Conservation (phyloP, 345 rosid species). For the Eucalyptus pauciflora region DNA sequence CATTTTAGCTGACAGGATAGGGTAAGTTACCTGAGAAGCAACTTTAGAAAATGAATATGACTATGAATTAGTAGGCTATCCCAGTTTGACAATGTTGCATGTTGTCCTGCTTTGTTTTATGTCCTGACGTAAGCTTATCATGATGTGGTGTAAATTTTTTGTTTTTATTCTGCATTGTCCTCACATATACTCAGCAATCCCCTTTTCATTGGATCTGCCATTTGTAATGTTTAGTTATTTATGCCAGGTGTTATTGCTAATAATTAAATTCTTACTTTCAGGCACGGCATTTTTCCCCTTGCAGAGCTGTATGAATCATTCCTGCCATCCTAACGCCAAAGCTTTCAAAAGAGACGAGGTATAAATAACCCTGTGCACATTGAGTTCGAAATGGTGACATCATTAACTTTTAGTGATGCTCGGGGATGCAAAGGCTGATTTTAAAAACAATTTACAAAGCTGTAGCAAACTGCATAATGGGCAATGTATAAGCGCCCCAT, state of each 20-base stretch:
- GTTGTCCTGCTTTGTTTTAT: not conserved
- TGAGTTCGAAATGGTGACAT: not conserved
- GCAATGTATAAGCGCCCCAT: not conserved
- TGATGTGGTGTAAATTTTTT: not conserved
- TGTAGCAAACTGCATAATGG: not conserved
- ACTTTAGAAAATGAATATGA: not conserved
- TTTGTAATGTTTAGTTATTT: not conserved
- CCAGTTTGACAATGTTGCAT: not conserved
- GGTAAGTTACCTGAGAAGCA: not conserved
- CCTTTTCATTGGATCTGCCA: not conserved
- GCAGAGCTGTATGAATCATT: constrained; percentile 94
- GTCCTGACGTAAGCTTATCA: not conserved
- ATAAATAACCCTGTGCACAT: not conserved
- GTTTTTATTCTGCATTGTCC: no score
- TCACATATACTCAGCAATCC: not conserved
- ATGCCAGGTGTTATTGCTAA: not conserved
- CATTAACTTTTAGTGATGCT: not conserved
- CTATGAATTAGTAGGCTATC: not conserved
- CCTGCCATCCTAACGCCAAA: constrained; percentile 79
- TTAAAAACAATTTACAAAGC: not conserved
- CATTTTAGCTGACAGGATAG: not conserved
- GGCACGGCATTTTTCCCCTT: constrained; percentile 95
- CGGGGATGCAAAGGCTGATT: not conserved
- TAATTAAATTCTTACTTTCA: constrained; percentile 1
- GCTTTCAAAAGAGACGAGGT: constrained; percentile 97